Evolutionary conservation across 129 eudicot genomes (phyloP).

Genomic region (Scalesia atractyloides): DNA sequence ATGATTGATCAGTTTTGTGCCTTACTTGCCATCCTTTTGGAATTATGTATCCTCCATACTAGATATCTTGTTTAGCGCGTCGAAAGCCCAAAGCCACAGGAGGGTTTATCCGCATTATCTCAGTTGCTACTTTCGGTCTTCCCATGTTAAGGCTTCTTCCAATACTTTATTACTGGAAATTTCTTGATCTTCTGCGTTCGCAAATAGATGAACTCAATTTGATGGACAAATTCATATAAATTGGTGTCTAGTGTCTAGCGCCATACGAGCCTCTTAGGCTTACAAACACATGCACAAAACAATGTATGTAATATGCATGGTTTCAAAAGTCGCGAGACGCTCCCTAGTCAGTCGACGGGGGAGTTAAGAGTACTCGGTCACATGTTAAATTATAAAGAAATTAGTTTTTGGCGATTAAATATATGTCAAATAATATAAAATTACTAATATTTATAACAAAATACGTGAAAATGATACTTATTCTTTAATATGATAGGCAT

Average conservation of each 20-base stretch:
- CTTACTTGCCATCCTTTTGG: conserved; percentile 70
- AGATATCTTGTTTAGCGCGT: conserved; percentile 39
- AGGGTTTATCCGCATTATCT: conserved; percentile 42
- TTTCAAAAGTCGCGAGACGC: no score
- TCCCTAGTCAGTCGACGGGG: no score
- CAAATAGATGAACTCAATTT: neutral
- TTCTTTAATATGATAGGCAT: no score
- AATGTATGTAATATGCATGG: no score
- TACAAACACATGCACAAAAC: no score
- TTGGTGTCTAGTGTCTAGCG: neutral
- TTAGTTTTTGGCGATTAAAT: no score
- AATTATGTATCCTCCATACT: conserved; percentile 44
- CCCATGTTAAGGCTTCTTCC: conserved; percentile 43
- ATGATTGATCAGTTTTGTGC: neutral
- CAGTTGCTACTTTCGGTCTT: conserved; percentile 47
- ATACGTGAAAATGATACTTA: no score
- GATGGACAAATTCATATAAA: neutral
- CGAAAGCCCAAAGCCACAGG: conserved; percentile 36
- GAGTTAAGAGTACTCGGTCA: no score
- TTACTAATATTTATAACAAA: no score
- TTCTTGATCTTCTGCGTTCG: conserved; percentile 38
- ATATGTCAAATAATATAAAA: no score
- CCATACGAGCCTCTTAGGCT: neutral
- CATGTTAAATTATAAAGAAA: no score
- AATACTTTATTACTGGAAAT: conserved; percentile 21